Conservation (phyloP, 2,329 filamentous ascomycete species). For the Diaporthe citrichinensis region DNA sequence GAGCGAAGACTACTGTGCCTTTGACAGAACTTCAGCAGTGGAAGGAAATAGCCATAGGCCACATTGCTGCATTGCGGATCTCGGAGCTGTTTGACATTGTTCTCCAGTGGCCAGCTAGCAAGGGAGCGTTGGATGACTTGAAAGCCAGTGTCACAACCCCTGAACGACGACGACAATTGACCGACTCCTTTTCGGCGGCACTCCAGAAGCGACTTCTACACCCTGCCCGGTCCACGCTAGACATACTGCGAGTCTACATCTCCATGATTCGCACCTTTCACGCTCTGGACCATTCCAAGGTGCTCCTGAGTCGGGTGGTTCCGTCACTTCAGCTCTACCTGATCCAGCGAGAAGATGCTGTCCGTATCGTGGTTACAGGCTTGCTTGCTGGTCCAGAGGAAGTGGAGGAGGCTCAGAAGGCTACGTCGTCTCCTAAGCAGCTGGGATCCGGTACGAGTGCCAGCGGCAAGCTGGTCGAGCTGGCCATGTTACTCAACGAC, state of each 20-base stretch:
- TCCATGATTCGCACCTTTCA: slow-evolving; percentile 84
- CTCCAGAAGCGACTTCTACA: slow-evolving; percentile 79
- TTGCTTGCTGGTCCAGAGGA: slow-evolving; percentile 75
- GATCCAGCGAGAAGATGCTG: slow-evolving; percentile 81
- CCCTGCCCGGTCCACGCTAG: slow-evolving; percentile 80
- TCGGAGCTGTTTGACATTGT: slow-evolving; percentile 85
- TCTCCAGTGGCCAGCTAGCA: slow-evolving; percentile 79
- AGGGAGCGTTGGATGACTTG: slow-evolving; percentile 81
- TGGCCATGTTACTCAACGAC: slow-evolving; percentile 76
- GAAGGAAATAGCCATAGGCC: slow-evolving; percentile 78
- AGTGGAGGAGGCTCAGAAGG: slow-evolving; percentile 50
- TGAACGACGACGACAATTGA: slow-evolving; percentile 77
- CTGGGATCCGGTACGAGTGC: slow-evolving; percentile 3
- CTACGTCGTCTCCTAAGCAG: not conserved
- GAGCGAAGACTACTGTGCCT: slow-evolving; percentile 55
- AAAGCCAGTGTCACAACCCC: slow-evolving; percentile 78
- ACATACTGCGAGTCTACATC: slow-evolving; percentile 84
- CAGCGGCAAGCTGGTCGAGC: slow-evolving; percentile 71
- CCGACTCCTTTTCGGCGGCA: slow-evolving; percentile 76
- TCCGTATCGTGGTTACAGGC: slow-evolving; percentile 82
- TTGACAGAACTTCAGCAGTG: slow-evolving; percentile 75
- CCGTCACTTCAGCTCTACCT: slow-evolving; percentile 82
- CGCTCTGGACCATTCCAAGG: slow-evolving; percentile 81
- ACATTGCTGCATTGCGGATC: slow-evolving; percentile 78
- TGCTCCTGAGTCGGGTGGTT: slow-evolving; percentile 81